These are phyloP conservation scores for Nelumbo lutea DNA, from an alignment of 164 flowering plant genomes.

Conservation along the genomic window DNA sequence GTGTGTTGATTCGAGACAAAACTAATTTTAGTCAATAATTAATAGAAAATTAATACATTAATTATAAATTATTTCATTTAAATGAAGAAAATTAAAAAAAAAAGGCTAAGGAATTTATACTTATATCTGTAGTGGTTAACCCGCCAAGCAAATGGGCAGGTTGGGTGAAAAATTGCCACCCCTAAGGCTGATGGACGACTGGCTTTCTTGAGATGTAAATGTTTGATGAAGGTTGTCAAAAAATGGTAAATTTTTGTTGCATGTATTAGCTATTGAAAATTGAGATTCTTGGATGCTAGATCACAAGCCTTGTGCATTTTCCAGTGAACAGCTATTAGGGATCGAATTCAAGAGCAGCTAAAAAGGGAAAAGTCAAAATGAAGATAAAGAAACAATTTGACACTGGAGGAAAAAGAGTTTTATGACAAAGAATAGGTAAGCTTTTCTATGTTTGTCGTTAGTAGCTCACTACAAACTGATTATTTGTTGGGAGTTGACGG, in stretches of 20 bases:
- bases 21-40: no score
- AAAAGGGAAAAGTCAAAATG: slow-evolving; percentile 23
- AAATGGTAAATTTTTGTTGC: neutral
- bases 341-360: slow-evolving; percentile 44
- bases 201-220: slow-evolving; percentile 3
- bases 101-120: no score
- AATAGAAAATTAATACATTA: no score
- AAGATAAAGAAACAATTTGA: no score
- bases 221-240: neutral
- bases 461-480: neutral
- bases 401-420: neutral
- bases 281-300: neutral
- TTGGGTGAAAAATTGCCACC: no score
- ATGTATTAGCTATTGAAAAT: neutral
- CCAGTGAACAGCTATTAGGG: slow-evolving; percentile 58
- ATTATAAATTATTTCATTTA: no score
- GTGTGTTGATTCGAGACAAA: no score
- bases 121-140: no score
- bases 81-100: no score
- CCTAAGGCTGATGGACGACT: neutral
- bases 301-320: neutral
- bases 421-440: neutral
- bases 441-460: neutral
- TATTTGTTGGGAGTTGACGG: neutral
- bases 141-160: no score